phyloP scores from a whole-genome alignment of 2,329 filamentous ascomycete species.

The Fusarium sp. region DNA sequence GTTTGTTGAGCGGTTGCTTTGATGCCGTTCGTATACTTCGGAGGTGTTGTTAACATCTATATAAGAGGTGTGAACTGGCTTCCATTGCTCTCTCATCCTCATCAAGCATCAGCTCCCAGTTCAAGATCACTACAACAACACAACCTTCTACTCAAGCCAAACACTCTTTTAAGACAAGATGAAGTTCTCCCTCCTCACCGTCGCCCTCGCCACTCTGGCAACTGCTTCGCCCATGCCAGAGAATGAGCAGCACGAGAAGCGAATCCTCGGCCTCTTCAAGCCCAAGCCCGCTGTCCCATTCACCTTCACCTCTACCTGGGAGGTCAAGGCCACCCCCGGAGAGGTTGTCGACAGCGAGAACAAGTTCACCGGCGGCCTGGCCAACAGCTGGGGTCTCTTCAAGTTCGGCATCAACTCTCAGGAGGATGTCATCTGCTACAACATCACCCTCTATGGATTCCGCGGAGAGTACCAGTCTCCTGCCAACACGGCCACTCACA shows the following conservation, averaged over 20 bases:
- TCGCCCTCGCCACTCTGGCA: conserved; percentile 39
- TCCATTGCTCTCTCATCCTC: neutral
- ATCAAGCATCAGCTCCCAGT: conserved; percentile 7
- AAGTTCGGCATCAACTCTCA: conserved; percentile 65
- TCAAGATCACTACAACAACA: neutral
- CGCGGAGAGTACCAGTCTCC: conserved; percentile 62
- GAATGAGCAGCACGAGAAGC: conserved; percentile 34
- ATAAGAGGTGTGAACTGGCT: conserved; percentile 11
- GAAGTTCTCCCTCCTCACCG: conserved; percentile 40
- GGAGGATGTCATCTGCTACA: conserved; percentile 58
- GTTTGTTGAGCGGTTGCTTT: neutral
- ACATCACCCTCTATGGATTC: conserved; percentile 64
- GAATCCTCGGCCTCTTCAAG: conserved; percentile 32
- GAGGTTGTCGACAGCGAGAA: conserved; percentile 61
- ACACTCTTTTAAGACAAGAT: conserved; percentile 24
- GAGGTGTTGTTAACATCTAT: conserved; percentile 8
- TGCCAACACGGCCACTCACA: conserved; percentile 65
- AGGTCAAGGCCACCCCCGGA: conserved; percentile 60
- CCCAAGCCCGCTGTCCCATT: conserved; percentile 41
- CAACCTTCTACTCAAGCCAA: neutral
- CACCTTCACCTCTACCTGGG: conserved; percentile 62
- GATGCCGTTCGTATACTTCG: neutral
- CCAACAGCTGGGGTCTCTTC: conserved; percentile 61
- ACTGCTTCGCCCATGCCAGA: conserved; percentile 39
- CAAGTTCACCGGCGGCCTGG: conserved; percentile 53